Base-by-base conservation (phyloP, 2,329 filamentous ascomycete species). In the Fusarium sp. region DNA sequence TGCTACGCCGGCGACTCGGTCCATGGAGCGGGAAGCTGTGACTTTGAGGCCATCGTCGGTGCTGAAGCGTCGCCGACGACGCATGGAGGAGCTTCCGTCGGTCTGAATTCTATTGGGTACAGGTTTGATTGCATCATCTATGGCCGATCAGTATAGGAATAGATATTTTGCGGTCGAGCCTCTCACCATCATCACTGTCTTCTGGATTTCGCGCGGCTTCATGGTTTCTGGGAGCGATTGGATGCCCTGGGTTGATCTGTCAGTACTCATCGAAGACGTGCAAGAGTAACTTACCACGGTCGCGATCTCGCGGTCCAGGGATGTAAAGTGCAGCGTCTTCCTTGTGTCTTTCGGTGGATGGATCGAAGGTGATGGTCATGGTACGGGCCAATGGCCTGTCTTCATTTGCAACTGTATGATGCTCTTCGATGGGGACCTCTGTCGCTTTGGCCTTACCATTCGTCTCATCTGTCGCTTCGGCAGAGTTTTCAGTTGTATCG, bases 131-230 rank as follows among this genome's bases (percentile, higher is more conserved):
- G 28, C 26, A 14, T 68, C 58, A 18, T 24, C 60, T 62, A 14
- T 5, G 2, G 0, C 3, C 3, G 1, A 2, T 62, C 12, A 62
- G 26, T 6, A 24, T 20, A 4, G 1, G 7, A 17, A 6, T 4
- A 51, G 28, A 13, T 6, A n/a, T 2, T 13, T 7, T 9, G 2
- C 28, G 11, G 3, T 18, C 8, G 3, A 13, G 2, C 57, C 1
- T 24, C n/a, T 24, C 6, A 48, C 66, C 57, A 13, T 58, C 34
- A 11, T 68, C 66, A 11, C 44, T 52, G 2, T 69, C 65, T 1
- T 34, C 30, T 14, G 28, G 32, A 5, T 54, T 8, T 1, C 17
- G 6, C 2, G 6, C 39, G 5, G 26, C 45, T 6, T 22, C 22
- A 8, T 55, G 13, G 3, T 4, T 12, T 2, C 24, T 63, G 5